Base-by-base conservation (phyloP, 371 early-diverging fungal species). In the Cokeromyces recurvatus region DNA sequence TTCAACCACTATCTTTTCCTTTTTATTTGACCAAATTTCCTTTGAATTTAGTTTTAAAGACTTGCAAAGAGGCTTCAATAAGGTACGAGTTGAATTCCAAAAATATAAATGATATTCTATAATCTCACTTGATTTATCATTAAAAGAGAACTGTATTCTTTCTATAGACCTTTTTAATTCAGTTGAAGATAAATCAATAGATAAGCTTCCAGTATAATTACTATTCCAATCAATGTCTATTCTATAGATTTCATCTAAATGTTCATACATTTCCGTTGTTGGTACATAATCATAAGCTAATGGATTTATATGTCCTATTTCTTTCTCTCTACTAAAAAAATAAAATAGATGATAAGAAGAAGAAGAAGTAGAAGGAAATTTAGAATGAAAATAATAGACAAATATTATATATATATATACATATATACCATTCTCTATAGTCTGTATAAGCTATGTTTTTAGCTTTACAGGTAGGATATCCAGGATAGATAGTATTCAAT, bases 221-320 rank as follows among this genome's bases (percentile, higher is more conserved):
- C 11, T 11, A 9, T 53, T 43, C 48, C 48, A 53, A 38, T 53
- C 32, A 12, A 59, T 42, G 45, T 59, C 46, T 0, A 45, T 31
- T 4, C 48, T 38, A 41, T 41, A 49, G 0, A 59, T 34, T 34
- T 59, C 59, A 46, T 59, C 53, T 16, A 59, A 20, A 12, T 54
- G 24, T 11, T 59, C 59, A 32, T 41, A 59, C 6, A 59, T 35
- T 25, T 59, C 53, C 20, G 59, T 59, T 6, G 59, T 59, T 6
- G 59, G 59, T 4, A 53, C 54, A 53, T 40, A 46, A 27, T 59
- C 59, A 20, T 59, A 59, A 1, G 59, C 59, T 10, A 59, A 36
- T 3, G 59, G 59, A 5, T 38, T 44, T 6, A 41, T 15, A 15
- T 32, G 38, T 8, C 44, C 46, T 1, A 23, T 2, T 24, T 53